phyloP scores from a whole-genome alignment of 2,329 filamentous ascomycete genomes.

The Emergomyces orientalis region DNA sequence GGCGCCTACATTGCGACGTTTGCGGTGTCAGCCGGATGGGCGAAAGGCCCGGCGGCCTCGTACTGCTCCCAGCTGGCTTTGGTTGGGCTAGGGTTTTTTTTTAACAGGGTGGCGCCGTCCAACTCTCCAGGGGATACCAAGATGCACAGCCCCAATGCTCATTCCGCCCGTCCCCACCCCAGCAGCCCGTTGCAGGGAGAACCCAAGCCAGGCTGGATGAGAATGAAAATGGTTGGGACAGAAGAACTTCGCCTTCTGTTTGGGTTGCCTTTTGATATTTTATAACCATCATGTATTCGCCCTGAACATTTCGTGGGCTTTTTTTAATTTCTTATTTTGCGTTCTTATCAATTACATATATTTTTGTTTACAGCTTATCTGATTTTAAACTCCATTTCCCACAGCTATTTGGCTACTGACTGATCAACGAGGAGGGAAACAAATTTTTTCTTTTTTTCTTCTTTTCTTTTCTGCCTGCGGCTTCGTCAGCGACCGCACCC shows the following conservation, averaged over 20 bases:
- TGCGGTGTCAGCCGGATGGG: constrained; percentile 2
- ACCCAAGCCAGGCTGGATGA: not conserved
- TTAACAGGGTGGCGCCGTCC: not conserved
- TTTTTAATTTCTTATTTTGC: not conserved
- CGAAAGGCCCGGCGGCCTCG: not conserved
- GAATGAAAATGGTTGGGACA: not conserved
- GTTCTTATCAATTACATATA: not conserved
- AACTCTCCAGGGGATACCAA: not conserved
- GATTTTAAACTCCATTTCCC: not conserved
- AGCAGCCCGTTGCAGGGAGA: not conserved
- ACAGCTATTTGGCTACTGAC: not conserved
- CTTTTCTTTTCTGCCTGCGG: not conserved
- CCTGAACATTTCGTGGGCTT: not conserved
- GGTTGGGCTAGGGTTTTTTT: not conserved
- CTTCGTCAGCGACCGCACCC: not conserved
- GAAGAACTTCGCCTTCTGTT: not conserved
- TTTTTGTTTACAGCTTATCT: not conserved
- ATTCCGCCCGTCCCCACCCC: not conserved
- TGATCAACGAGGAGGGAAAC: not conserved
- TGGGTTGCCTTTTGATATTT: not conserved
- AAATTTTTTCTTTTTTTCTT: not conserved
- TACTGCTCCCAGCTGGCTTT: not conserved
- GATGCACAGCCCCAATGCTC: constrained; percentile 2
- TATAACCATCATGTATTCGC: not conserved
- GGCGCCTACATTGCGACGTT: constrained; percentile 4